Conservation (phyloP, 345 rosid genomes). For the Sonneratia caseolaris region DNA sequence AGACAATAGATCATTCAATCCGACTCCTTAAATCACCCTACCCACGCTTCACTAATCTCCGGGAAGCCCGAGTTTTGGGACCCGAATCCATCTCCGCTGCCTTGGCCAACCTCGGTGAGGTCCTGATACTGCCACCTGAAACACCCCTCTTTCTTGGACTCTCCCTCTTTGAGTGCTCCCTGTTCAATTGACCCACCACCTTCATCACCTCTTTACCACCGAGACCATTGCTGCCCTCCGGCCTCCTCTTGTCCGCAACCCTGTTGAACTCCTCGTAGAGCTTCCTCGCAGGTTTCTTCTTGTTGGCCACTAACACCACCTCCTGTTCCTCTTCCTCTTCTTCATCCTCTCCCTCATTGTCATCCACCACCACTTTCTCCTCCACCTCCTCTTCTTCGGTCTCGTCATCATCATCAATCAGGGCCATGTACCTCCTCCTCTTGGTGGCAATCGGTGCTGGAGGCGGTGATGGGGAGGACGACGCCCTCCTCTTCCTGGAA, state of each 20-base stretch:
- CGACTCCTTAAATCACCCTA: background rate
- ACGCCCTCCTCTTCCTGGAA: slow-evolving; percentile 16
- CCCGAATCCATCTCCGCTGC: background rate
- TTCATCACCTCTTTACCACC: slow-evolving; percentile 15
- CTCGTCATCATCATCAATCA: slow-evolving; percentile 25
- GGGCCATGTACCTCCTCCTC: slow-evolving; percentile 40
- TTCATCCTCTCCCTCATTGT: background rate
- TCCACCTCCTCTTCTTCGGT: slow-evolving; percentile 15
- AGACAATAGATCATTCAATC: background rate
- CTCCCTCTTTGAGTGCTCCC: background rate
- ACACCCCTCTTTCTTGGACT: slow-evolving; percentile 7
- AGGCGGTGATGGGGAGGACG: slow-evolving; percentile 42
- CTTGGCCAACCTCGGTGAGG: slow-evolving; percentile 8
- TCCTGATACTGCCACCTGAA: slow-evolving; percentile 9
- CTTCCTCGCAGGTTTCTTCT: slow-evolving; percentile 39
- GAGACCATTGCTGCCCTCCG: slow-evolving; percentile 8
- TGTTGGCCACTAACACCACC: background rate
- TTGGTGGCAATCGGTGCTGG: slow-evolving; percentile 49
- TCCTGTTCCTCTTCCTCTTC: slow-evolving; percentile 1
- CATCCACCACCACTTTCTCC: slow-evolving; percentile 2
- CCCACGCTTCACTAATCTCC: slow-evolving; percentile 41
- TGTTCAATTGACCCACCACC: slow-evolving; percentile 19
- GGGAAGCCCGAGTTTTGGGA: slow-evolving; percentile 36
- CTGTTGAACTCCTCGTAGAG: slow-evolving; percentile 63
- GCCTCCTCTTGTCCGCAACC: slow-evolving; percentile 29